Conservation (phyloP, 2,329 filamentous ascomycete species). For the Hypoxylon sp. region DNA sequence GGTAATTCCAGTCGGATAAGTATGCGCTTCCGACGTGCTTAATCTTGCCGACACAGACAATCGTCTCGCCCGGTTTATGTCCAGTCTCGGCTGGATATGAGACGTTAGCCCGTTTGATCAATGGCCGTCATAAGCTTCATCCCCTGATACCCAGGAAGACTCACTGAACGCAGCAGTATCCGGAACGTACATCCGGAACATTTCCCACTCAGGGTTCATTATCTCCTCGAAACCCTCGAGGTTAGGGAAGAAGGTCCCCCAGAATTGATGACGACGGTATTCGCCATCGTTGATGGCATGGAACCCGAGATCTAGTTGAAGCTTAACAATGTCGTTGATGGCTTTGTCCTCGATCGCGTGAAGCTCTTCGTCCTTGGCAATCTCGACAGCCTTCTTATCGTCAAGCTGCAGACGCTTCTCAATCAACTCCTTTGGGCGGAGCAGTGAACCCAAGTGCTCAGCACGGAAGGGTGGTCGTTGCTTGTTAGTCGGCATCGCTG, state of each 20-base stretch:
- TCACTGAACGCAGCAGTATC: slow-evolving; percentile 59
- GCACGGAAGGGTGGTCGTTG: slow-evolving; percentile 74
- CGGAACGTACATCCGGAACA: slow-evolving; percentile 67
- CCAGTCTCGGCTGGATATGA: slow-evolving; percentile 56
- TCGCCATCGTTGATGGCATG: slow-evolving; percentile 68
- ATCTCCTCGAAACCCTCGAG: slow-evolving; percentile 60
- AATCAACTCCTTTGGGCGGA: slow-evolving; percentile 74
- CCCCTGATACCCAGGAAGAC: slow-evolving; percentile 30
- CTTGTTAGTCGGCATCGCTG: slow-evolving; percentile 49
- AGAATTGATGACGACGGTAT: slow-evolving; percentile 61
- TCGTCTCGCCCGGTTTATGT: slow-evolving; percentile 61
- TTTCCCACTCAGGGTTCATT: slow-evolving; percentile 61
- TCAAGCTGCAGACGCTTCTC: slow-evolving; percentile 67
- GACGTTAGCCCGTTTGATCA: slow-evolving; percentile 57
- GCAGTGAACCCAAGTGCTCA: slow-evolving; percentile 80
- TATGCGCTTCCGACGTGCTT: slow-evolving; percentile 60
- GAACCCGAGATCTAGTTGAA: slow-evolving; percentile 76
- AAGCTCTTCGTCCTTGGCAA: slow-evolving; percentile 59
- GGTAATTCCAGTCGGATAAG: slow-evolving; percentile 57
- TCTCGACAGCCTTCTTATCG: slow-evolving; percentile 54
- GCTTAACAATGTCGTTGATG: slow-evolving; percentile 75
- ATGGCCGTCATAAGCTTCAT: slow-evolving; percentile 49
- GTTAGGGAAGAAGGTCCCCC: slow-evolving; percentile 61
- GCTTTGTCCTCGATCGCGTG: slow-evolving; percentile 68
- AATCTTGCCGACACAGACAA: slow-evolving; percentile 62